phyloP scores from a whole-genome alignment of 2,329 filamentous ascomycete genomes.

The Fusarium annulatum region DNA sequence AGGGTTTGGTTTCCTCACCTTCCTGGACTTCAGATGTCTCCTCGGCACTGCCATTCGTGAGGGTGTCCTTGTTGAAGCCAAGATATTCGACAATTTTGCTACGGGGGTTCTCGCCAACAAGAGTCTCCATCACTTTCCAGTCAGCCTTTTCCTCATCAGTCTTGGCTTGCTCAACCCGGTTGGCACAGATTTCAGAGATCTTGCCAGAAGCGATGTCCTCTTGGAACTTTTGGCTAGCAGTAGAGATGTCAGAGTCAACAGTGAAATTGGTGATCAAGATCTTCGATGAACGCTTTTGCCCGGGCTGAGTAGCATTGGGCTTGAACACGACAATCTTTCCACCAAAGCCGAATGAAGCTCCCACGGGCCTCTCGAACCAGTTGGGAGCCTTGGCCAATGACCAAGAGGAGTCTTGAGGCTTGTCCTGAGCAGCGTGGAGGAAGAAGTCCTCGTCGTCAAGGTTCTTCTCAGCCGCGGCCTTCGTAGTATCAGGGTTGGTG shows the following conservation, averaged over 20 bases:
- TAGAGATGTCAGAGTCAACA: slow-evolving; percentile 85
- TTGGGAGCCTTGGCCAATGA: slow-evolving; percentile 86
- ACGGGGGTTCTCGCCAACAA: slow-evolving; percentile 87
- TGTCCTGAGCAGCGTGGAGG: slow-evolving; percentile 89
- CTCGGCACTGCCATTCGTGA: slow-evolving; percentile 60
- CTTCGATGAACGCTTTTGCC: slow-evolving; percentile 77
- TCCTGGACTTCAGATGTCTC: slow-evolving; percentile 39
- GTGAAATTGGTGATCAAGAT: slow-evolving; percentile 89
- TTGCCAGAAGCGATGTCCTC: slow-evolving; percentile 82
- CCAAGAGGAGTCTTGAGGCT: slow-evolving; percentile 91
- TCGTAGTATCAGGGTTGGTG: slow-evolving; percentile 81
- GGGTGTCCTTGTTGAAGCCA: slow-evolving; percentile 78
- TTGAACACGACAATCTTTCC: slow-evolving; percentile 87
- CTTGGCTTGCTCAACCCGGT: slow-evolving; percentile 78
- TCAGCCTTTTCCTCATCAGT: slow-evolving; percentile 94
- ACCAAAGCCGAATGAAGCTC: slow-evolving; percentile 93
- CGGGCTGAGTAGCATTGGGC: slow-evolving; percentile 66
- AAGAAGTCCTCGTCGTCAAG: slow-evolving; percentile 97
- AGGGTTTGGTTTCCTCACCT: slow-evolving; percentile 39
- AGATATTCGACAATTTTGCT: slow-evolving; percentile 88
- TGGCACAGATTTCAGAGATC: slow-evolving; percentile 80
- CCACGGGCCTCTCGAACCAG: slow-evolving; percentile 87
- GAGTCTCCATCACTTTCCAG: slow-evolving; percentile 92
- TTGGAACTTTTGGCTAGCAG: slow-evolving; percentile 88
- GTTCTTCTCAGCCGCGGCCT: slow-evolving; percentile 73